Percentiles rank a stretch among this genome's conserved stretches.
Conservation (phyloP, 2,329 filamentous ascomycete genomes). For the Aspergillus aculeatinus region DNA sequence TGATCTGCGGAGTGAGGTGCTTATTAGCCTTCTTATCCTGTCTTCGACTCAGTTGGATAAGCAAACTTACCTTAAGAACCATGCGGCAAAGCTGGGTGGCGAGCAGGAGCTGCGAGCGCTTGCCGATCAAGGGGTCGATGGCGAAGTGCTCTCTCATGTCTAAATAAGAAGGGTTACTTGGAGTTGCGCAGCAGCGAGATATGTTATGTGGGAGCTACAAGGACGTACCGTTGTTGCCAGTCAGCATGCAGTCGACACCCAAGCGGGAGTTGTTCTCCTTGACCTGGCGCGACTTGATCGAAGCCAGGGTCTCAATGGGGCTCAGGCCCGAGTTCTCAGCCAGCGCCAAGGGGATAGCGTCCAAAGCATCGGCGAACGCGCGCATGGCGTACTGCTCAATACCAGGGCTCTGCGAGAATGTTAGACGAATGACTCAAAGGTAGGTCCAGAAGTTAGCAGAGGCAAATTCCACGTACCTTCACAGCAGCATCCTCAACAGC, state of each 20-base stretch:
- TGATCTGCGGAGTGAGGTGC: constrained; percentile 52
- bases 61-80: constrained; percentile 76
- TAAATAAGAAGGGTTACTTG: constrained; percentile 28
- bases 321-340: constrained; percentile 96
- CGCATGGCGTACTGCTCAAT: constrained; percentile 99
- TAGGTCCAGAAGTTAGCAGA: too few species aligned
- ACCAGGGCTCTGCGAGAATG: constrained; percentile 68
- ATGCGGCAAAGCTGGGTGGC: constrained; percentile 97
- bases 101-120: constrained; percentile 93
- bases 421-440: constrained; percentile 1
- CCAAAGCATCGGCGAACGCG: constrained; percentile 91
- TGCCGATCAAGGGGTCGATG: constrained; percentile 96
- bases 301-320: constrained; percentile 90
- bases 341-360: constrained; percentile 89
- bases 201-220: too few species aligned
- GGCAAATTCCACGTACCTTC: constrained; percentile 53
- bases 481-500: constrained; percentile 93
- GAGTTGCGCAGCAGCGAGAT: not conserved
- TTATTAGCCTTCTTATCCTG: constrained; percentile 10
- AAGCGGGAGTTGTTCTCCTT: constrained; percentile 77
- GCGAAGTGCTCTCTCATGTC: constrained; percentile 98
- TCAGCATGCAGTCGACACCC: constrained; percentile 97
- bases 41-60: not conserved
- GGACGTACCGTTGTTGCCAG: constrained; percentile 73
- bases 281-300: constrained; percentile 94